A percentile compares a stretch with the other conserved stretches of the same genome.
Evolutionary conservation across 495 filamentous ascomycete species (phyloP).

Genomic region (Talaromyces stipitatus): DNA sequence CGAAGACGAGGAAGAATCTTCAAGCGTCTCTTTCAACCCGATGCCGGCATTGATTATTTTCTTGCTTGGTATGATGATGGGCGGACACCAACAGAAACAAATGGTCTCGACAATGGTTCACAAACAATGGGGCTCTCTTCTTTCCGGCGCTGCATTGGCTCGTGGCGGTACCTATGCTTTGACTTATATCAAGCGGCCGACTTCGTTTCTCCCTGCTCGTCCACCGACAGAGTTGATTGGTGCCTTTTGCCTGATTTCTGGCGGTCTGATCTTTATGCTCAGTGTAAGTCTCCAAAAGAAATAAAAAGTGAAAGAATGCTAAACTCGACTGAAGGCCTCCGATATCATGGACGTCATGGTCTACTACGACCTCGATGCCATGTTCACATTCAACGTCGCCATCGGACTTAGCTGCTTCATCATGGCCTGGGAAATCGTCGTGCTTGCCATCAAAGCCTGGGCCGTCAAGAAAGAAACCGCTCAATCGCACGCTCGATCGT

Average conservation of each 20-base stretch:
- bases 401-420: constrained; percentile 77
- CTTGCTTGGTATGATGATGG: constrained; percentile 89
- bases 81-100: constrained; percentile 76
- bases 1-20: constrained; percentile 41
- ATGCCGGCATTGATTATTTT: constrained; percentile 81
- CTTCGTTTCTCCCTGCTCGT: constrained; percentile 72
- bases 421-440: constrained; percentile 75
- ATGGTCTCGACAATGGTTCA: constrained; percentile 90
- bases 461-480: constrained; percentile 55
- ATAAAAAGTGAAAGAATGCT: not conserved
- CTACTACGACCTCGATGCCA: constrained; percentile 61
- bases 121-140: constrained; percentile 85
- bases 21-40: constrained; percentile 72
- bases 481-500: constrained; percentile 6
- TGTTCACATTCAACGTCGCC: constrained; percentile 89
- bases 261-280: constrained; percentile 88
- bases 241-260: constrained; percentile 79
- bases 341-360: constrained; percentile 76
- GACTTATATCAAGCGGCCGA: constrained; percentile 74
- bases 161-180: constrained; percentile 74
- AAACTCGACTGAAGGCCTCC: constrained; percentile 38
- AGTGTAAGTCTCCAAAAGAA: constrained; percentile 50
- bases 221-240: constrained; percentile 87
- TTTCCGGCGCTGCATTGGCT: constrained; percentile 73
- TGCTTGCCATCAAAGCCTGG: constrained; percentile 88